Evolutionary conservation across 1,139 yeast species (phyloP).

Genomic region (Saccharomyces hybrid): DNA sequence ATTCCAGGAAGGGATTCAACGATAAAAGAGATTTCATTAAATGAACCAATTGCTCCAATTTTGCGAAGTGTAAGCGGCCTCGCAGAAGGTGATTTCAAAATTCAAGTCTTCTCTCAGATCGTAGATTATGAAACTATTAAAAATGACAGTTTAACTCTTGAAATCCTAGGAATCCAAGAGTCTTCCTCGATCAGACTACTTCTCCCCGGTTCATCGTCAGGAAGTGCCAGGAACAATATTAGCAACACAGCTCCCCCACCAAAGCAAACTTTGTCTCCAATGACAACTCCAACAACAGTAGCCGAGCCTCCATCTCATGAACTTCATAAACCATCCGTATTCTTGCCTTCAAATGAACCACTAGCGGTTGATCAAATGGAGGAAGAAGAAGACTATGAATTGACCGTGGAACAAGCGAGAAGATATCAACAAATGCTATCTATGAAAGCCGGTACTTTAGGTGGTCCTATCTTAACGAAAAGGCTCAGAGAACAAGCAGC

Average conservation of each 20-base stretch:
- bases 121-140: constrained; percentile 9
- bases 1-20: constrained; percentile 14
- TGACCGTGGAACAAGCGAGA: constrained; percentile 48
- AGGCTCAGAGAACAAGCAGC: constrained; percentile 30
- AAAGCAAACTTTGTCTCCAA: background rate
- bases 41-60: constrained; percentile 8
- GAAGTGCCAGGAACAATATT: background rate
- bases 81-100: constrained; percentile 5
- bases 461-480: constrained; percentile 29
- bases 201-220: background rate
- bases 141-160: constrained; percentile 13
- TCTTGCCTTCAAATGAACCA: constrained; percentile 13
- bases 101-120: constrained; percentile 21
- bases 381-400: constrained; percentile 35
- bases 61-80: constrained; percentile 6
- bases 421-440: constrained; percentile 43
- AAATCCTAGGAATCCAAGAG: constrained; percentile 19
- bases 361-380: constrained; percentile 6
- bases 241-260: background rate
- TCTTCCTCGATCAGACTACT: constrained; percentile 16
- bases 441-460: constrained; percentile 32
- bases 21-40: constrained; percentile 9
- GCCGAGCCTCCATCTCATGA: background rate
- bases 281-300: background rate
- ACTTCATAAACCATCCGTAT: constrained; percentile 12